phyloP scores from a whole-genome alignment of 2,329 filamentous ascomycete genomes.

The Blastomyces parvus region DNA sequence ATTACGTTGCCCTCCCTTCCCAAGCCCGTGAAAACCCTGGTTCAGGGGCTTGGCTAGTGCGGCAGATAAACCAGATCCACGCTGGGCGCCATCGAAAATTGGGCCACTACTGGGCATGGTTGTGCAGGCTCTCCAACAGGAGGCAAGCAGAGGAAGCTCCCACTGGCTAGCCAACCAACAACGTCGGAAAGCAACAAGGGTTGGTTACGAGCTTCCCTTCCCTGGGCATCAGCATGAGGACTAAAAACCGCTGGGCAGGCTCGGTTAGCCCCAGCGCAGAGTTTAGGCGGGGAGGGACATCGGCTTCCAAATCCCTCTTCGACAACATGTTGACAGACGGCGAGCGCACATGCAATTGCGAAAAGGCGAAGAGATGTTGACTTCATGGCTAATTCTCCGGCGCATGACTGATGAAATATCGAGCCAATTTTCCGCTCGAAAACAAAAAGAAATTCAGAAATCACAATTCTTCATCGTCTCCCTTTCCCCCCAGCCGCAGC shows the following conservation, averaged over 20 bases:
- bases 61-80: slow-evolving; percentile 2
- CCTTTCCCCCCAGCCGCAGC: background rate
- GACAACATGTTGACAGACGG: too few relatives aligned
- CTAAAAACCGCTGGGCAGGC: background rate
- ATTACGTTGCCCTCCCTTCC: slow-evolving; percentile 4
- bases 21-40: background rate
- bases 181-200: too few relatives aligned
- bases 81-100: background rate
- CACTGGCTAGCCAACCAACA: background rate
- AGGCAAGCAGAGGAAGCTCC: background rate
- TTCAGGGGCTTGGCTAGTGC: background rate
- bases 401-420: too few relatives aligned
- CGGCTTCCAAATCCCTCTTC: background rate
- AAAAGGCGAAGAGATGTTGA: too few relatives aligned
- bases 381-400: too few relatives aligned
- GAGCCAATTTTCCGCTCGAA: background rate
- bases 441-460: too few relatives aligned
- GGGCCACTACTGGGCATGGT: background rate
- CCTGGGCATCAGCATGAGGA: background rate
- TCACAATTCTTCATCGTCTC: too few relatives aligned
- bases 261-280: background rate
- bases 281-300: background rate
- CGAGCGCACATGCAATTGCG: too few relatives aligned
- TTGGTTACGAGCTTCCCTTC: background rate
- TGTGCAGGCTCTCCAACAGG: background rate